Evolutionary conservation across 2,329 filamentous ascomycete species (phyloP), one percentile per base, ranked within the genome.

Genomic region (Sordariomycetes sp.): DNA sequence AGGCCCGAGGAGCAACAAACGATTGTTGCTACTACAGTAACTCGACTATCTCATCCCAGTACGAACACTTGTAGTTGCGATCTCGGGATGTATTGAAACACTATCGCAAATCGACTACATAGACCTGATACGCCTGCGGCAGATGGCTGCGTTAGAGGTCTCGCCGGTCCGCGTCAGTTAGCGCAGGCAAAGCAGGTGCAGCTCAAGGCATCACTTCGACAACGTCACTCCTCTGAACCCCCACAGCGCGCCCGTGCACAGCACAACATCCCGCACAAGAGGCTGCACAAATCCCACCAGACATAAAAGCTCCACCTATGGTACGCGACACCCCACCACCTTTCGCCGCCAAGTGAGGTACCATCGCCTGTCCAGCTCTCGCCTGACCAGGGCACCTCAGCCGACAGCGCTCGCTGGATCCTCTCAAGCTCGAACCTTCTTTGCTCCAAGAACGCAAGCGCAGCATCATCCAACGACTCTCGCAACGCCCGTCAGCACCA

Each of bases 361-460:
- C 31, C n/a, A 11, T 9, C 20, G n/a, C 21, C 8, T 5, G 4
- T 16, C 8, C 25, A n/a, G n/a, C 25, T 28, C 16, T 35, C 25
- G 32, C 24, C 32, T 34, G 26, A 19, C 32, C n/a, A 20, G n/a
- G n/a, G n/a, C n/a, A n/a, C n/a, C n/a, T n/a, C n/a, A n/a, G 25
- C 25, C 21, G 30, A 20, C n/a, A 25, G 25, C 21, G 25, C 33
- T 14, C 25, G 16, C 33, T 27, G 21, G 15, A 32, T 28, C 14
- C 18, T 35, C 11, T 19, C 24, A 30, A 35, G 33, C 33, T 35
- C 33, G 33, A 35, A 35, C 27, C 33, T 30, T 35, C 33, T 35
- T 20, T 21, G 27, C 27, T 23, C 15, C 17, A 35, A 30, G 14
- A 23, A 35, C 33, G 33, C 31, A 33, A 33, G 15, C 31, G 18